Evolutionary conservation across 2,329 filamentous ascomycete genomes (phyloP), one percentile per base, ranked within the genome.

Genomic region (Diplodia sapinea): DNA sequence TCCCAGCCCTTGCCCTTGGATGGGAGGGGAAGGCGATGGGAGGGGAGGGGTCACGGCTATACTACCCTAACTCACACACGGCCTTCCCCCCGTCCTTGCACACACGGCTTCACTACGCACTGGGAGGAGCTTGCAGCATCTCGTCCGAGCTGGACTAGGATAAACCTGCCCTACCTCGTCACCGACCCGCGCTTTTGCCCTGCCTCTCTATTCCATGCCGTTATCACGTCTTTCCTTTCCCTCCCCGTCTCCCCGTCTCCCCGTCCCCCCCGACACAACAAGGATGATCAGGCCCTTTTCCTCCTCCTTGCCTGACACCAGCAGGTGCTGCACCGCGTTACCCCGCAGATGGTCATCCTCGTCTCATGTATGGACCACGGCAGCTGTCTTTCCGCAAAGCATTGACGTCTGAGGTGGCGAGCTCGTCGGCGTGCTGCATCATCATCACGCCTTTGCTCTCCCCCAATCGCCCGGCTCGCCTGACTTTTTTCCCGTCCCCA

Each of bases 371-470:
- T 72, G 38, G 56, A 33, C 40, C 67, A 68, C 68, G 69, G 68
- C 70, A 71, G 71, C 68, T 68, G 69, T 71, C 70, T 68, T 70
- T 70, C 59, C 66, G 9, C 66, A 56, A 70, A 67, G 70, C 67
- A 57, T 71, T 71, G 69, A 71, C 72, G 70, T 71, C 43, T 73
- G 70, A 69, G 69, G 76, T 78, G 76, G 76, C 76, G 72, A 77
- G 65, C 70, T 68, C 20, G 31, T 36, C 71, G 8, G 8, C 31
- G 61, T 76, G 74, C 73, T 73, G 65, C 70, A 71, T 71, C 71
- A 73, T 70, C 73, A 69, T 72, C 73, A 69, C 70, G 70, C 72
- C 70, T 66, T 59, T 38, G 4, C 51, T n/a, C 31, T 23, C 31
- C 20, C n/a, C 17, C 17, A 47, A n/a, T 23, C 4, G 33, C 54